These are phyloP conservation scores for Linanthus parryae DNA, from an alignment of 148 eudicot genomes.

Conservation along the genomic window DNA sequence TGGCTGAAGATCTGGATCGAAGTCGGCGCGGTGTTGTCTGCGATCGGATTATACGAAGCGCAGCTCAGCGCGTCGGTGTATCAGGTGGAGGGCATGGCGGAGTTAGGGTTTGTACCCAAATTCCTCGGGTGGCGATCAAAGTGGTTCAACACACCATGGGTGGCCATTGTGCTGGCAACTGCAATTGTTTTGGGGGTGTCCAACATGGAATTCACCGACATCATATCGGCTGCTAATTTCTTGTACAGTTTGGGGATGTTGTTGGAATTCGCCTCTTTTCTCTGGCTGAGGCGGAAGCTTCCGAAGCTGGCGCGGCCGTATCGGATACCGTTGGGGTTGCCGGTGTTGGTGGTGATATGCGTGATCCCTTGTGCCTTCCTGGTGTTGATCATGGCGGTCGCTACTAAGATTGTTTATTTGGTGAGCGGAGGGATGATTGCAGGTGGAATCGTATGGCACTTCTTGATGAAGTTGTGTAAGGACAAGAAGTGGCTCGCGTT, in stretches of 20 bases:
- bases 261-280: constrained; percentile 43
- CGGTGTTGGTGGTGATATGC: constrained; percentile 39
- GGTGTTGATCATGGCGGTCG: constrained; percentile 48
- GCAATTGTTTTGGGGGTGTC: constrained; percentile 33
- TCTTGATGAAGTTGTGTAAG: constrained; percentile 34
- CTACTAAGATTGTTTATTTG: constrained; percentile 42
- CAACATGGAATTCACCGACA: constrained; percentile 28
- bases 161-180: constrained; percentile 38
- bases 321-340: constrained; percentile 31
- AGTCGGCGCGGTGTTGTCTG: constrained; percentile 49
- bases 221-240: constrained; percentile 48
- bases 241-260: constrained; percentile 58
- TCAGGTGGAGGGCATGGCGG: constrained; percentile 56
- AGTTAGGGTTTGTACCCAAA: constrained; percentile 43
- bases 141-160: constrained; percentile 61
- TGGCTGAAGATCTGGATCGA: constrained; percentile 60
- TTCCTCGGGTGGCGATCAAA: constrained; percentile 36
- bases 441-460: constrained; percentile 42
- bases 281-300: constrained; percentile 45
- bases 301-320: constrained; percentile 40
- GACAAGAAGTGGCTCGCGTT: constrained; percentile 35
- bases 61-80: constrained; percentile 49
- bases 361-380: constrained; percentile 50
- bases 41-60: constrained; percentile 49
- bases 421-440: constrained; percentile 50